These are phyloP conservation scores for Mycoemilia scoparia DNA, from an alignment of 192 early-diverging fungal genomes.

Conservation along the genomic window DNA sequence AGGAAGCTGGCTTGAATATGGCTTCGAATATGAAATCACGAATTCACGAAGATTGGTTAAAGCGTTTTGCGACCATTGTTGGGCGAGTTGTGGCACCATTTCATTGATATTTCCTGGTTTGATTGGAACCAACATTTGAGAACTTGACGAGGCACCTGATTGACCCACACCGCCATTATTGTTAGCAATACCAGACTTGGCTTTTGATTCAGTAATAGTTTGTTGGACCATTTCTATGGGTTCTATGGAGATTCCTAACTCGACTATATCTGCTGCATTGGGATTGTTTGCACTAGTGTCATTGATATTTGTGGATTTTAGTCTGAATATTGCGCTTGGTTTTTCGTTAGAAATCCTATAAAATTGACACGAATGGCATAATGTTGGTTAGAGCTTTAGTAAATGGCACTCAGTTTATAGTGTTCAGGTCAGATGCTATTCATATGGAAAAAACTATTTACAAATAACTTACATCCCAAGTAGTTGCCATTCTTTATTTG, in stretches of 20 bases:
- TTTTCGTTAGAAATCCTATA: conserved; percentile 63
- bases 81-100: conserved; percentile 2
- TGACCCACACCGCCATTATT: background rate
- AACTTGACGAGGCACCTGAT: conserved; percentile 2
- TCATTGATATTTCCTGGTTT: background rate
- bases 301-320: conserved; percentile 16
- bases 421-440: background rate
- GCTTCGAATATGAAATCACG: conserved; percentile 45
- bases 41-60: conserved; percentile 56
- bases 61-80: conserved; percentile 29
- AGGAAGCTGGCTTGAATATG: conserved; percentile 26
- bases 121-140: conserved; percentile 12
- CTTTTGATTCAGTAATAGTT: conserved; percentile 25
- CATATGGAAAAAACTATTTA: no score
- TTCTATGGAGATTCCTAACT: conserved; percentile 87
- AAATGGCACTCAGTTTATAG: background rate
- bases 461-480: conserved; percentile 39
- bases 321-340: conserved; percentile 62
- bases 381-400: background rate
- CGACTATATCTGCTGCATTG: conserved; percentile 34
- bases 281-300: conserved; percentile 5
- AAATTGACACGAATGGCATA: background rate
- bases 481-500: conserved; percentile 54
- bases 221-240: conserved; percentile 52
- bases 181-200: conserved; percentile 11